Percentiles rank a stretch among this genome's conserved stretches.
These are phyloP conservation scores for Dendrobium catenatum DNA, from an alignment of 106 monocot genomes.

Conservation along the genomic window DNA sequence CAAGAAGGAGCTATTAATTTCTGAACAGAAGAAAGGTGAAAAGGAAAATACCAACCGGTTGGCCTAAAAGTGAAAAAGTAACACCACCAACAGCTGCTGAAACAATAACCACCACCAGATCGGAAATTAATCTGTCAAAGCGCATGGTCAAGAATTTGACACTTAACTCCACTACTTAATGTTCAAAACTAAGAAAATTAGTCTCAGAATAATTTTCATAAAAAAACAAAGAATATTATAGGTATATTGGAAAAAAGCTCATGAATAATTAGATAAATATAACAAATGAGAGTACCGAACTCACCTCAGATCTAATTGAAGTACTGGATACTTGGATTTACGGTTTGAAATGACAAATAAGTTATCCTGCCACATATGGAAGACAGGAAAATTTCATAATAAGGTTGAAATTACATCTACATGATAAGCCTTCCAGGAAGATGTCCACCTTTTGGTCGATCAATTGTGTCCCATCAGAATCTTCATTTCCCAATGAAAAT, in stretches of 20 bases:
- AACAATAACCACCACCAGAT: constrained; percentile 96
- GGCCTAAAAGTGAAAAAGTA: constrained; percentile 79
- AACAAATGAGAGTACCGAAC: not conserved
- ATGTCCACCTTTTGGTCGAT: constrained; percentile 78
- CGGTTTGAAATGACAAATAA: constrained; percentile 96
- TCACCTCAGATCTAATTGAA: constrained; percentile 92
- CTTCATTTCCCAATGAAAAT: constrained; percentile 67
- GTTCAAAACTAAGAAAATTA: not conserved
- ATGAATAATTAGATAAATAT: not conserved
- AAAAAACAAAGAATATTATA: not conserved
- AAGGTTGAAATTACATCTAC: constrained; percentile 3
- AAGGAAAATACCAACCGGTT: constrained; percentile 59
- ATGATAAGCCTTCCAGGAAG: not conserved
- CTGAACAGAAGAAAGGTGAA: not conserved
- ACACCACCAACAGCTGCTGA: constrained; percentile 95
- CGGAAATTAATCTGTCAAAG: constrained; percentile 82
- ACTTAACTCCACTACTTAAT: not conserved
- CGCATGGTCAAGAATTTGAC: not conserved
- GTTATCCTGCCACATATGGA: constrained; percentile 55
- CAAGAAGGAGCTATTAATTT: not conserved
- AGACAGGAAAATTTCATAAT: constrained; percentile 6
- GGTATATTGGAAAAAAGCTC: not conserved
- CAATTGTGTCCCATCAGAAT: constrained; percentile 86
- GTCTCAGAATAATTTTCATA: not conserved
- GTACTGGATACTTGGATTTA: constrained; percentile 93